Evolutionary conservation across 306 rosid species (phyloP).

Genomic region (Gastrolobium bilobum): DNA sequence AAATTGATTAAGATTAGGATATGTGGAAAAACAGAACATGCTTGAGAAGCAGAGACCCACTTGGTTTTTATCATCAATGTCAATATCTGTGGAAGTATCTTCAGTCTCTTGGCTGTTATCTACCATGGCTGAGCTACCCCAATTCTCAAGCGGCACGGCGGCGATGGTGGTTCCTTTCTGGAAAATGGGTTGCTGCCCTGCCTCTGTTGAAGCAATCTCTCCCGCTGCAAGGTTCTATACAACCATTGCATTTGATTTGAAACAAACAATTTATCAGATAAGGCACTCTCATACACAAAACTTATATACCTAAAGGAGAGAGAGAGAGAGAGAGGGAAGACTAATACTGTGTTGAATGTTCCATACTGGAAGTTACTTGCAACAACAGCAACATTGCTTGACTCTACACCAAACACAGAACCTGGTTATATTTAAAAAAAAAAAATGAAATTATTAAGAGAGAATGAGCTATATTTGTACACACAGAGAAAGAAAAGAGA

Average conservation of each 20-base stretch:
- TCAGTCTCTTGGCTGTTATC: slow-evolving; percentile 85
- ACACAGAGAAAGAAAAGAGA: slow-evolving; percentile 30
- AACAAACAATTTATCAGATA: slow-evolving; percentile 17
- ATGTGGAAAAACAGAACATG: slow-evolving; percentile 10
- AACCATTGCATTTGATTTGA: slow-evolving; percentile 23
- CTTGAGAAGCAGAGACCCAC: slow-evolving; percentile 48
- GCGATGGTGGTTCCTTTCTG: slow-evolving; percentile 47
- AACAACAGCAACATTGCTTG: slow-evolving; percentile 59
- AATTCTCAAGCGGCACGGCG: slow-evolving; percentile 63
- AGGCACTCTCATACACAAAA: background rate
- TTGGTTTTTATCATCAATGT: slow-evolving; percentile 72
- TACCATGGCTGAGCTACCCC: slow-evolving; percentile 72
- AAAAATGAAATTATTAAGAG: background rate
- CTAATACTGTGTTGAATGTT: slow-evolving; percentile 64
- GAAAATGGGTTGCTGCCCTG: slow-evolving; percentile 54
- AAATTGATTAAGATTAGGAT: background rate
- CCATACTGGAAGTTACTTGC: slow-evolving; percentile 67
- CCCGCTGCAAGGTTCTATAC: slow-evolving; percentile 58
- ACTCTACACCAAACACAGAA: slow-evolving; percentile 69
- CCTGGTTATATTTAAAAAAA: slow-evolving; percentile 53
- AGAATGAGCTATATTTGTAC: background rate
- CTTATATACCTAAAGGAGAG: slow-evolving; percentile 12
- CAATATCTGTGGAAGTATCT: slow-evolving; percentile 86
- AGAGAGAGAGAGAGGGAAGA: slow-evolving; percentile 20
- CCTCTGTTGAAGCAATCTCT: slow-evolving; percentile 60